phyloP scores from a whole-genome alignment of 345 rosid species.

The Eucalyptus marginata region DNA sequence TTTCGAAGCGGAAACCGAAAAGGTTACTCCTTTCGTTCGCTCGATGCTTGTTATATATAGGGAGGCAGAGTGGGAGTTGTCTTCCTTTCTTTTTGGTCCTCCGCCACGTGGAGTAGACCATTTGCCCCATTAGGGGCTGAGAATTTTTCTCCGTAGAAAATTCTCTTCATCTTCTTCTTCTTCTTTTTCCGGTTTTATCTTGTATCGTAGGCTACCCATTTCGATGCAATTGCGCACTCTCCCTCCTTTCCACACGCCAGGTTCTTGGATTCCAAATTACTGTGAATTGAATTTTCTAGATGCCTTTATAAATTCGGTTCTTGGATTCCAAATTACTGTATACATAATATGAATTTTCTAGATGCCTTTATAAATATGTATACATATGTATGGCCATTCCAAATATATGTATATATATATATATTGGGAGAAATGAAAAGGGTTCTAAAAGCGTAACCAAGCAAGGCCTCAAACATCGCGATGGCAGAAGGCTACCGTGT shows the following conservation, averaged over 20 bases:
- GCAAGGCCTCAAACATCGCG: background rate
- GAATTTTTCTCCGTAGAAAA: background rate
- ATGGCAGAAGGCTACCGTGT: background rate
- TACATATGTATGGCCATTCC: too few species aligned
- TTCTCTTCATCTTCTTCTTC: background rate
- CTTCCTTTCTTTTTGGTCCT: background rate
- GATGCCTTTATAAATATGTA: too few species aligned
- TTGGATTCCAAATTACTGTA: too few species aligned
- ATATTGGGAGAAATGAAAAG: background rate
- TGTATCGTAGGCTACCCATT: background rate
- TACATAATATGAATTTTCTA: too few species aligned
- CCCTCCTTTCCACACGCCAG: background rate
- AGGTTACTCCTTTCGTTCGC: background rate
- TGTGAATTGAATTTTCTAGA: background rate
- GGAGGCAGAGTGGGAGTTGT: background rate
- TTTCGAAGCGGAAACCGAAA: background rate
- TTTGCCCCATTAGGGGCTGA: background rate
- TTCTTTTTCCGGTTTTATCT: background rate
- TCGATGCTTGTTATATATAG: background rate
- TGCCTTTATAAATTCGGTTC: background rate
- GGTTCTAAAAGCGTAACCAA: background rate
- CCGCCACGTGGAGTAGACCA: conserved; percentile 44
- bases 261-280: background rate
- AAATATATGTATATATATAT: too few species aligned
- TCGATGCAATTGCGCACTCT: background rate